phyloP scores from a whole-genome alignment of 2,329 filamentous ascomycete species.

The Pezicula neosporulosa region DNA sequence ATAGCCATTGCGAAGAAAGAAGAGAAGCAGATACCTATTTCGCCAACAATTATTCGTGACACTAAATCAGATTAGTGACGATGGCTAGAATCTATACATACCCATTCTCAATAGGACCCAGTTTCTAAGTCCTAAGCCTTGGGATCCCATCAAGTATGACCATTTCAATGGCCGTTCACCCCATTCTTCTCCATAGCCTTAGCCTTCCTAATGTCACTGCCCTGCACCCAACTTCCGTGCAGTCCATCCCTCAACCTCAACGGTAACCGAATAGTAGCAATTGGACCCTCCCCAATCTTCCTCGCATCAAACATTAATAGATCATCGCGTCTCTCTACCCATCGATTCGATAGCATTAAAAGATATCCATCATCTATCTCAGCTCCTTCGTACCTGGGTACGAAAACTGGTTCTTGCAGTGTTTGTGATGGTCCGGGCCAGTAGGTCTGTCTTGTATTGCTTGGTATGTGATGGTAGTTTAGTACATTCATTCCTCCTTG shows the following conservation, averaged over 20 bases:
- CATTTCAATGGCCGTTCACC: too few relatives aligned
- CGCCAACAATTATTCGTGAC: too few relatives aligned
- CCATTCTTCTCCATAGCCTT: neutral
- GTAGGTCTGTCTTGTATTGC: neutral
- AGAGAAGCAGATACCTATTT: too few relatives aligned
- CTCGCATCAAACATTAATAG: neutral
- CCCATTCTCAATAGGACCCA: too few relatives aligned
- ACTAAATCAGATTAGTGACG: too few relatives aligned
- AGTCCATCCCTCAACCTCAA: neutral
- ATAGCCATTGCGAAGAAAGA: too few relatives aligned
- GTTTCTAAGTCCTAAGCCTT: too few relatives aligned
- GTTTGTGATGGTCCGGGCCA: neutral
- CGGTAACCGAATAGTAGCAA: neutral
- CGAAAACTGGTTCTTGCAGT: neutral
- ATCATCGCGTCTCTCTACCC: neutral
- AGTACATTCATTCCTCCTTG: neutral
- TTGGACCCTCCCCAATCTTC: neutral
- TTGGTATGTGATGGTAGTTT: neutral
- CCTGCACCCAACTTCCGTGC: conserved; percentile 1
- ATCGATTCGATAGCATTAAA: neutral
- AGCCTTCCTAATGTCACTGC: neutral
- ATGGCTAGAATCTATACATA: too few relatives aligned
- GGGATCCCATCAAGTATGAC: too few relatives aligned
- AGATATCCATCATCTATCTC: neutral
- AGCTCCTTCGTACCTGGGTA: neutral